phyloP scores from a whole-genome alignment of 495 filamentous ascomycete species.

The Hyaloscypha finlandica region DNA sequence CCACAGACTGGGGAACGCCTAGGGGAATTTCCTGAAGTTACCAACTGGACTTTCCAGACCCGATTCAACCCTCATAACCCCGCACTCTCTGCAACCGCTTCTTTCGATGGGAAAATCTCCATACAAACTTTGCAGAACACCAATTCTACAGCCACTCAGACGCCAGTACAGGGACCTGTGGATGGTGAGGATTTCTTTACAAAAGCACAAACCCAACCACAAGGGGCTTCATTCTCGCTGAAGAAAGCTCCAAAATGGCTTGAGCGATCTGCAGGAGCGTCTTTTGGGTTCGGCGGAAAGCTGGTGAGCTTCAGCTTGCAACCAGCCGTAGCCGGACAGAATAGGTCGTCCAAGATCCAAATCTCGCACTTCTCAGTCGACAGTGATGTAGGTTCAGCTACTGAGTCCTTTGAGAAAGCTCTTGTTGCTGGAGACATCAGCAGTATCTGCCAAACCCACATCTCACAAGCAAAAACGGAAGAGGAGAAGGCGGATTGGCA shows the following conservation, averaged over 20 bases:
- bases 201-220: slow-evolving; percentile 86
- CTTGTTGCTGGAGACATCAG: slow-evolving; percentile 75
- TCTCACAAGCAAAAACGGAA: slow-evolving; percentile 70
- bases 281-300: slow-evolving; percentile 96
- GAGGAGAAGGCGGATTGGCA: slow-evolving; percentile 96
- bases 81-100: slow-evolving; percentile 86
- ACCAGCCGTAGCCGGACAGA: slow-evolving; percentile 57
- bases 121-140: slow-evolving; percentile 94
- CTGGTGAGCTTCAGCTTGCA: slow-evolving; percentile 71
- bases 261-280: slow-evolving; percentile 79
- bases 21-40: slow-evolving; percentile 94
- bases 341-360: slow-evolving; percentile 71
- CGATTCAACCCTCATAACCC: slow-evolving; percentile 94
- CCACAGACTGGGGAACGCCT: slow-evolving; percentile 82
- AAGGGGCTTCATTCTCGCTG: slow-evolving; percentile 84
- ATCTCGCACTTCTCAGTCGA: slow-evolving; percentile 90
- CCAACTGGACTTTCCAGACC: slow-evolving; percentile 98
- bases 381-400: slow-evolving; percentile 77
- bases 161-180: slow-evolving; percentile 51
- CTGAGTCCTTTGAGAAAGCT: slow-evolving; percentile 82
- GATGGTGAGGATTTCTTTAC: slow-evolving; percentile 98
- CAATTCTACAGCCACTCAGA: slow-evolving; percentile 64
- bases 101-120: slow-evolving; percentile 93
- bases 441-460: slow-evolving; percentile 79
- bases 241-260: slow-evolving; percentile 88